Conservation (phyloP, 768 basidiomycete genomes). For the Ramaria rubella region DNA sequence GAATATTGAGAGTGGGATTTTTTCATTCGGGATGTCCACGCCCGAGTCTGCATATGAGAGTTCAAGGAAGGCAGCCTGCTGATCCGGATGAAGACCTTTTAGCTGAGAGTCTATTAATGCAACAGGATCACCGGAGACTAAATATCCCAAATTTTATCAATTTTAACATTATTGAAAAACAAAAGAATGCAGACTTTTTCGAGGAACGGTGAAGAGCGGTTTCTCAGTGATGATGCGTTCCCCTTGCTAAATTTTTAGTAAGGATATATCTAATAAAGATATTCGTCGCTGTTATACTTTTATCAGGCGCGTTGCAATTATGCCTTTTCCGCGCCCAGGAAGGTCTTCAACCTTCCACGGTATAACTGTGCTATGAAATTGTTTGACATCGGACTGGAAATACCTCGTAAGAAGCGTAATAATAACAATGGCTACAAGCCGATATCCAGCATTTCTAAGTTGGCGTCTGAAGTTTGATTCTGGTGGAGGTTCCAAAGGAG, state of each 20-base stretch:
- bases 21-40: not conserved
- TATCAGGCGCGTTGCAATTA: constrained; percentile 46
- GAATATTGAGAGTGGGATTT: constrained; percentile 45
- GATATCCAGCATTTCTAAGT: not conserved
- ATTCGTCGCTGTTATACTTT: constrained; percentile 26
- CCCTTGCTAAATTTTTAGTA: constrained; percentile 54
- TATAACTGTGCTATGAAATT: not conserved
- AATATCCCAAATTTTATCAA: not conserved
- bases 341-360: constrained; percentile 40
- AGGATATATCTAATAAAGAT: too few species aligned
- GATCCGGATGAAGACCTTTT: not conserved
- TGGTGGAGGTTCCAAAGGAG: not conserved
- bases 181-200: constrained; percentile 33
- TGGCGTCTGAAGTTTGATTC: not conserved
- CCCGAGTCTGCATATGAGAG: not conserved
- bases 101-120: constrained; percentile 3
- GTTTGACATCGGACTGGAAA: not conserved
- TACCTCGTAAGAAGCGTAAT: not conserved
- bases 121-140: constrained; percentile 3
- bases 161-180: not conserved
- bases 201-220: constrained; percentile 49
- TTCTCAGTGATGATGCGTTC: constrained; percentile 50
- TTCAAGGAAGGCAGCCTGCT: not conserved
- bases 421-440: not conserved
- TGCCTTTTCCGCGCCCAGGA: constrained; percentile 50